These are phyloP conservation scores for Erysimum cheiri DNA, from an alignment of 441 rosid genomes.

Conservation along the genomic window DNA sequence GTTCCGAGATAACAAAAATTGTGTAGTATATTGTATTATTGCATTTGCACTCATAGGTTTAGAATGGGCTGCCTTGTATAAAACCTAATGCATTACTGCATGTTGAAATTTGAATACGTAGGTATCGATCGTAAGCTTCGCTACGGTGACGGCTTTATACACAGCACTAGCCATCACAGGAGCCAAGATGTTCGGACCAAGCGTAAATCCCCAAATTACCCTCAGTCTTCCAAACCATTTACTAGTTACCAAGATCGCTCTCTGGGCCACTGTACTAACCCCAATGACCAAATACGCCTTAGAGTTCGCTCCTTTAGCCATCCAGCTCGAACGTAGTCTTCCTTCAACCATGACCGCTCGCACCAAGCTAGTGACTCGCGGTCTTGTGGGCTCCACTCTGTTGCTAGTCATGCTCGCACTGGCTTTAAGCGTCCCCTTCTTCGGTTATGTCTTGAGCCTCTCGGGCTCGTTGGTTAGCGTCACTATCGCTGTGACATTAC, in stretches of 20 bases:
- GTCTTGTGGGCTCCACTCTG: conserved; percentile 58
- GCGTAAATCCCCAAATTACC: conserved; percentile 66
- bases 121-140: conserved; percentile 77
- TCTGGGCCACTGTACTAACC: conserved; percentile 76
- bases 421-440: conserved; percentile 67
- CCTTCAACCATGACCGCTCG: conserved; percentile 51
- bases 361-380: conserved; percentile 51
- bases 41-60: too few relatives aligned
- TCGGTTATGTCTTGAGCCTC: conserved; percentile 76
- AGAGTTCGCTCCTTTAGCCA: conserved; percentile 74
- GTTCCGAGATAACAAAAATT: too few relatives aligned
- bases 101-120: conserved; percentile 33
- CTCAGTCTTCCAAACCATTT: conserved; percentile 66
- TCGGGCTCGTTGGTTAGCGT: conserved; percentile 70
- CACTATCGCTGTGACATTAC: conserved; percentile 57
- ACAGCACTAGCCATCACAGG: conserved; percentile 66
- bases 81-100: too few relatives aligned
- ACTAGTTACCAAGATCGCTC: conserved; percentile 61
- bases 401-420: conserved; percentile 56
- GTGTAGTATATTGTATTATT: too few relatives aligned
- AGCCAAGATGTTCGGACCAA: conserved; percentile 65
- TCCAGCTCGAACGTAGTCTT: conserved; percentile 63
- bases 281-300: conserved; percentile 86
- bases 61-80: too few relatives aligned
- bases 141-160: conserved; percentile 57